These are phyloP conservation scores for Brassica juncea DNA, from an alignment of 345 rosid species.

Conservation along the genomic window DNA sequence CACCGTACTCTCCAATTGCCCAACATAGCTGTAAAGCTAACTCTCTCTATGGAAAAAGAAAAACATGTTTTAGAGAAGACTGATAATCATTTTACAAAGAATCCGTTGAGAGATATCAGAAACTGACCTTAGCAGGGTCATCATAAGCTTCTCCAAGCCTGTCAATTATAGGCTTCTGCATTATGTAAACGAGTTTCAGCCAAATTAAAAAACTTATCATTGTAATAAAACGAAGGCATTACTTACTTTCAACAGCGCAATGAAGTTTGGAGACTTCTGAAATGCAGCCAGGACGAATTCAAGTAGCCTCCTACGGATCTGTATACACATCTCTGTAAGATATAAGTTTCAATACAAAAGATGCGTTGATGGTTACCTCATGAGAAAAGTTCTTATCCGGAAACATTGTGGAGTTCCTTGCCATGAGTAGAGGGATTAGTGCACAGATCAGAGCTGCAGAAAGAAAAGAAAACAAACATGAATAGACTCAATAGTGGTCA, in stretches of 20 bases:
- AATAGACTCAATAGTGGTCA: not conserved
- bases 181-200: not conserved
- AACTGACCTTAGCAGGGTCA: slow-evolving; percentile 77
- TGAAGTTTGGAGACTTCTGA: slow-evolving; percentile 77
- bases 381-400: slow-evolving; percentile 73
- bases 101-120: slow-evolving; percentile 14
- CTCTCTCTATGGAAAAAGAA: slow-evolving; percentile 56
- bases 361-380: slow-evolving; percentile 53
- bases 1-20: slow-evolving; percentile 98
- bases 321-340: slow-evolving; percentile 28
- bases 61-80: not conserved
- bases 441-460: slow-evolving; percentile 85
- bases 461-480: slow-evolving; percentile 3
- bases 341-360: not conserved
- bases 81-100: not conserved
- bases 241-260: slow-evolving; percentile 78
- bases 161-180: slow-evolving; percentile 93
- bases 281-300: slow-evolving; percentile 91
- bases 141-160: slow-evolving; percentile 96
- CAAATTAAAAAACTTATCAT: not conserved
- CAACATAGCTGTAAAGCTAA: slow-evolving; percentile 92
- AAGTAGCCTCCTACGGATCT: slow-evolving; percentile 79
- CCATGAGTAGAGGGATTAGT: slow-evolving; percentile 79
- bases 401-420: slow-evolving; percentile 72
- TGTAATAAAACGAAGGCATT: slow-evolving; percentile 1